A percentile compares a stretch with the other conserved stretches of the same genome.
phyloP scores from a whole-genome alignment of 352 stramenopile genomes.

The Phytopythium montanum region DNA sequence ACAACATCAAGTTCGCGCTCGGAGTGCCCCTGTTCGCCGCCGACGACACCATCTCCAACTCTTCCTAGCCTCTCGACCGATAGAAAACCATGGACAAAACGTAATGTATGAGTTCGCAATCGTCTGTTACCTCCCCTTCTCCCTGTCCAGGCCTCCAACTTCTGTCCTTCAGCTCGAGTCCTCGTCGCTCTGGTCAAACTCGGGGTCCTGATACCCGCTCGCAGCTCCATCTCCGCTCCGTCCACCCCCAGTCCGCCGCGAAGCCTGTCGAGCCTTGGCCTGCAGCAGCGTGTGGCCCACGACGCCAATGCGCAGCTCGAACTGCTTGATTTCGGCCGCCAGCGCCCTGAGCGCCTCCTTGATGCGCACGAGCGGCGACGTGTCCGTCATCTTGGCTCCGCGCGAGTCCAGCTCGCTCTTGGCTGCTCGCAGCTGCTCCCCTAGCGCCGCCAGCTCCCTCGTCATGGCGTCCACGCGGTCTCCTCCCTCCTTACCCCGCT shows the following conservation, averaged over 20 bases:
- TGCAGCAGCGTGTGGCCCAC: slow-evolving; percentile 78
- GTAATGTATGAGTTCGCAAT: background rate
- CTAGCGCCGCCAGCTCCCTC: slow-evolving; percentile 63
- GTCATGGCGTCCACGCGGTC: slow-evolving; percentile 79
- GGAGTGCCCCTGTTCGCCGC: background rate
- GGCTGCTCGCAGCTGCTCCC: slow-evolving; percentile 70
- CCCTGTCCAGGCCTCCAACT: background rate
- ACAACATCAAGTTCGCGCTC: background rate
- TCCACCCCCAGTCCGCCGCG: slow-evolving; percentile 24
- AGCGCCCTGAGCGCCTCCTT: slow-evolving; percentile 82
- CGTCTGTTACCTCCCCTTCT: background rate
- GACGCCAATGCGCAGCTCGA: slow-evolving; percentile 79
- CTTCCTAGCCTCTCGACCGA: background rate
- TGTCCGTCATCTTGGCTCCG: slow-evolving; percentile 85
- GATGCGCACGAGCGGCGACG: slow-evolving; percentile 79
- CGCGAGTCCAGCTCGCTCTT: slow-evolving; percentile 79
- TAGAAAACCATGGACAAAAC: too few species aligned
- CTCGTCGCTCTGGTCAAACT: slow-evolving; percentile 80
- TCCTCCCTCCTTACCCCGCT: slow-evolving; percentile 60
- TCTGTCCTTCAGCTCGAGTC: slow-evolving; percentile 65
- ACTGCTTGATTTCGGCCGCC: slow-evolving; percentile 71
- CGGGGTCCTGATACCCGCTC: slow-evolving; percentile 56
- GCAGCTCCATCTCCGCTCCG: slow-evolving; percentile 28
- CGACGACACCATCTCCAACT: background rate
- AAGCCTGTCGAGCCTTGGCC: slow-evolving; percentile 59